Base-by-base conservation (phyloP, 2,329 filamentous ascomycete genomes). In the Colletotrichum australisinense region DNA sequence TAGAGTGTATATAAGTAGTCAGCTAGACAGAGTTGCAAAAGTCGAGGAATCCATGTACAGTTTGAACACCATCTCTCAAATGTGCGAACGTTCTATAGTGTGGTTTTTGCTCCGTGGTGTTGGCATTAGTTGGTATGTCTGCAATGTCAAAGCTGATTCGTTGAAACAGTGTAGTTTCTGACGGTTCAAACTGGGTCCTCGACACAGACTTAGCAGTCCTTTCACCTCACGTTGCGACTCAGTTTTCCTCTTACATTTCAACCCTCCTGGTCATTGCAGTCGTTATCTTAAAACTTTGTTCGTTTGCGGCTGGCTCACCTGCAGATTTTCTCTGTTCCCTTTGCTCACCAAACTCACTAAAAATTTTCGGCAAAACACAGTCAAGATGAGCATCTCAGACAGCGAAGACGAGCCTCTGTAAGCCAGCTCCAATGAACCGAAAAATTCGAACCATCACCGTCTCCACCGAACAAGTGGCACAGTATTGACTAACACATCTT, bases 341-440 rank as follows among this genome's bases (percentile, higher is more conserved):
- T 19, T 24, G 14, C 7, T n/a, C 32, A n/a, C 16, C 7, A 22
- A 35, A 9, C 11, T 26, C 32, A 35, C 32, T 9, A 35, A 35
- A 35, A 32, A 1, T 35, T 35, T 35, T 12, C 32, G 32, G 12
- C 32, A 12, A 35, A 35, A 12, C 32, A 12, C 32, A 35, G 32
- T 12, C 32, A 35, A 35, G 46, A 75, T 67, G 68, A 55, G 52
- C 7, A 65, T 63, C 28, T 56, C 63, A 32, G 80, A 83, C 60
- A 83, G 81, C 76, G 85, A 88, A 72, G 86, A 88, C 69, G 87
- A 88, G 76, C 82, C 86, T 67, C 80, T 89, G 87, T 88, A 81
- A 82, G 84, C 60, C 38, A 35, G 32, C 32, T 12, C 32, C 32
- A 35, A 12, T 12, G 32, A 35, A 35, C 11, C 11, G 32, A 49